Evolutionary conservation across 768 basidiomycete species (phyloP), one percentile per base, ranked within the genome.

Genomic region (Tricholoma saponaceum): DNA sequence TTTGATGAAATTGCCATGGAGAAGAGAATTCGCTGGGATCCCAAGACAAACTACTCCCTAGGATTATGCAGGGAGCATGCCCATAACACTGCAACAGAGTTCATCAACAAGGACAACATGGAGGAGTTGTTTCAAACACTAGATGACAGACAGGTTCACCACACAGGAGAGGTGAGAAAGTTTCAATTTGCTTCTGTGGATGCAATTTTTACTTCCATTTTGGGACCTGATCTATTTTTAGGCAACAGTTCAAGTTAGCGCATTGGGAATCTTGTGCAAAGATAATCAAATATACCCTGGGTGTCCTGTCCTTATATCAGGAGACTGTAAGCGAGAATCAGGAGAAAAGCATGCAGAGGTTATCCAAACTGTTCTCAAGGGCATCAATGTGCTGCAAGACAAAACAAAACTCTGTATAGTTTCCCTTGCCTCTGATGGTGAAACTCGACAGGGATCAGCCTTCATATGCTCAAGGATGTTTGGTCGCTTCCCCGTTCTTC

Each of bases 401-500:
- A 16, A 35, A 47, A 49, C 41, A 57, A 54, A 26, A 30, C 55
- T 57, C 32, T 39, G 26, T 22, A 46, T 51, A n/a, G 18, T 55
- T 22, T 64, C 51, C 1, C 58, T 74, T 28, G 66, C 70, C 1
- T 71, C 72, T 0, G 70, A 73, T 57, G 71, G 68, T 6, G 71
- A 73, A 60, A 59, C 66, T 13, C 46, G 66, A 14, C 61, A 66
- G 25, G 67, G 72, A 22, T 46, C 44, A 9, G 66, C 71, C 5
- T 58, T 74, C 20, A 54, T 66, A 50, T 72, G 16, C 61, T 72
- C 8, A 57, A 58, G 35, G 67, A 57, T 1, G 55, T 73, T 20
- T 70, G 69, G 68, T 28, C 16, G 0, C 65, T 74, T n/a, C 67
- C 69, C 0, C 30, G 51, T 1, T 49, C 64, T 3, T 20, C 56